Evolutionary conservation across 331 rosid species (phyloP).

Genomic region (Telfairia occidentalis): DNA sequence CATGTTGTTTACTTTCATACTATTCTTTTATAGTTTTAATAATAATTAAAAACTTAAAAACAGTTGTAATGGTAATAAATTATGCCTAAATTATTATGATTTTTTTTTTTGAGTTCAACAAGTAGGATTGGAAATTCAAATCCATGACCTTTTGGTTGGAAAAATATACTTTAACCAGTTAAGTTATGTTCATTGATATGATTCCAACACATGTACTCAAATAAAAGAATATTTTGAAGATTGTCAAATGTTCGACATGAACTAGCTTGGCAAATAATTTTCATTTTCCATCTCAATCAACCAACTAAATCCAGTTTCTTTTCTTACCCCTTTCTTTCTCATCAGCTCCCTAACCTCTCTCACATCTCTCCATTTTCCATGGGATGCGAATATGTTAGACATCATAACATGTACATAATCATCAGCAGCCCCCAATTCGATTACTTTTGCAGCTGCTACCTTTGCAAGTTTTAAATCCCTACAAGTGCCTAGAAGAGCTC

Average conservation of each 20-base stretch:
- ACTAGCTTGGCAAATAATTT: conserved; percentile 2
- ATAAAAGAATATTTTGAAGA: not conserved
- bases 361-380: conserved; percentile 58
- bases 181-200: too few relatives aligned
- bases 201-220: too few relatives aligned
- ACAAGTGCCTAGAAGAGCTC: conserved; percentile 40
- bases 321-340: conserved; percentile 37
- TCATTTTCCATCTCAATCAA: conserved; percentile 29
- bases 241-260: not conserved
- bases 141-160: too few relatives aligned
- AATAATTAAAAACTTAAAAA: too few relatives aligned
- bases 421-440: conserved; percentile 38
- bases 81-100: too few relatives aligned
- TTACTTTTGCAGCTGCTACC: conserved; percentile 48
- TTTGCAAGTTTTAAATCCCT: conserved; percentile 36
- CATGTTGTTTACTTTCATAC: too few relatives aligned
- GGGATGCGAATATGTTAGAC: conserved; percentile 47
- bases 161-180: too few relatives aligned
- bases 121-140: too few relatives aligned
- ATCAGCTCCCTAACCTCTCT: conserved; percentile 37
- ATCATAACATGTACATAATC: conserved; percentile 47
- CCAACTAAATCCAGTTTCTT: conserved; percentile 55
- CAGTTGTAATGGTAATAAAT: too few relatives aligned
- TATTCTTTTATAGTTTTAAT: too few relatives aligned
- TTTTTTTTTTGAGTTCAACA: too few relatives aligned